Conservation (phyloP, 1,139 yeast species). For the Pichia sp. region DNA sequence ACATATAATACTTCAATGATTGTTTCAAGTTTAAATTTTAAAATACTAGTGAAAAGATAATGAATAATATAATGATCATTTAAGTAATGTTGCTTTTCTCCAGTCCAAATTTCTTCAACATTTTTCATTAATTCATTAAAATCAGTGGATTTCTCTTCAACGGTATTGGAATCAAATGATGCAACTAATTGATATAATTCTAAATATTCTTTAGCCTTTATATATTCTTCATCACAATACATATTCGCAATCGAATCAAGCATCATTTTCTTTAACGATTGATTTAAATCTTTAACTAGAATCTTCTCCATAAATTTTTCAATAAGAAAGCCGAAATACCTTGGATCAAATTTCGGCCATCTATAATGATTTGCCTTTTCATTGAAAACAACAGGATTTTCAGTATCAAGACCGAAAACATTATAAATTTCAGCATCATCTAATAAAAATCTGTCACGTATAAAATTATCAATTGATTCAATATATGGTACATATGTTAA, state of each 20-base stretch:
- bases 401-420: slow-evolving; percentile 5
- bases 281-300: slow-evolving; percentile 4
- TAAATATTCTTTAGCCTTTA: background rate
- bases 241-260: slow-evolving; percentile 7
- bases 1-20: slow-evolving; percentile 6
- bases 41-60: slow-evolving; percentile 6
- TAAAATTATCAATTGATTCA: slow-evolving; percentile 1
- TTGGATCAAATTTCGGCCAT: slow-evolving; percentile 11
- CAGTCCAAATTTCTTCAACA: background rate
- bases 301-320: slow-evolving; percentile 6
- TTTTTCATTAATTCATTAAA: background rate
- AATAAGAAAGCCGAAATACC: slow-evolving; percentile 7
- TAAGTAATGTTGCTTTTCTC: background rate
- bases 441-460: background rate
- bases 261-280: slow-evolving; percentile 3
- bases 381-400: slow-evolving; percentile 1
- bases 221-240: background rate
- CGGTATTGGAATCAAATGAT: background rate
- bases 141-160: background rate
- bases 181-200: slow-evolving; percentile 3
- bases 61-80: slow-evolving; percentile 7
- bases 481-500: slow-evolving; percentile 4
- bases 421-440: slow-evolving; percentile 2
- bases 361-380: slow-evolving; percentile 2
- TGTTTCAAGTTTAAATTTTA: slow-evolving; percentile 4